Evolutionary conservation across 495 filamentous ascomycete species (phyloP), one percentile per base, ranked within the genome.

Genomic region (Massariosphaeria phaeospora): DNA sequence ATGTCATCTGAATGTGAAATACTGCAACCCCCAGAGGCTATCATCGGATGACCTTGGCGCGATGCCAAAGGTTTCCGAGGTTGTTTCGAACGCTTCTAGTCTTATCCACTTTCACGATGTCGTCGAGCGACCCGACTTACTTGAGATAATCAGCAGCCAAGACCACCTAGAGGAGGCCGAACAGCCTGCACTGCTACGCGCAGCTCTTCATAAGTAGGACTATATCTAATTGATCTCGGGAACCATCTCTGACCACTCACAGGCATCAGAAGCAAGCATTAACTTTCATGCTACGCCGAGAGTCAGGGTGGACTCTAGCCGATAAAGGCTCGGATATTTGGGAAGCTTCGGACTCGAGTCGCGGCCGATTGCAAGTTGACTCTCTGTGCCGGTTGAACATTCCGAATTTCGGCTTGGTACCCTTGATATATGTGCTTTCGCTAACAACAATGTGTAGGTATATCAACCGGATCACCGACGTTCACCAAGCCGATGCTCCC

Each of bases 221-320:
- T 33, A 33, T 33, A 33, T 33, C 29, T 33, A 33, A 13, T 7
- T 33, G 29, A 7, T 33, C 29, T 33, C 13, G 29, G 29, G 13
- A 7, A 33, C 29, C n/a, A n/a, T n/a, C 17, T 45, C 36, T 40
- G 7, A 13, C 36, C 7, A n/a, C n/a, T n/a, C 15, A 40, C 34
- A 56, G 46, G 39, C 55, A 58, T 24, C 55, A 58, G 18, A 52
- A 43, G 41, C 55, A 58, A 47, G 55, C 55, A 23, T 33, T 58
- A n/a, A 30, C 38, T 15, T 58, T 58, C 48, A 52, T 58, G 47
- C 21, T 58, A 10, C 41, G 41, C 2, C 38, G 55, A 46, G 55
- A 58, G 38, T 21, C 13, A 8, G 55, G 48, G 10, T 38, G 47
- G 48, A 17, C 13, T n/a, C 10, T 39, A 4, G 24, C 38, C 24